Conservation (phyloP, 805 yeast genomes). For the Kuraishia floccosa region DNA sequence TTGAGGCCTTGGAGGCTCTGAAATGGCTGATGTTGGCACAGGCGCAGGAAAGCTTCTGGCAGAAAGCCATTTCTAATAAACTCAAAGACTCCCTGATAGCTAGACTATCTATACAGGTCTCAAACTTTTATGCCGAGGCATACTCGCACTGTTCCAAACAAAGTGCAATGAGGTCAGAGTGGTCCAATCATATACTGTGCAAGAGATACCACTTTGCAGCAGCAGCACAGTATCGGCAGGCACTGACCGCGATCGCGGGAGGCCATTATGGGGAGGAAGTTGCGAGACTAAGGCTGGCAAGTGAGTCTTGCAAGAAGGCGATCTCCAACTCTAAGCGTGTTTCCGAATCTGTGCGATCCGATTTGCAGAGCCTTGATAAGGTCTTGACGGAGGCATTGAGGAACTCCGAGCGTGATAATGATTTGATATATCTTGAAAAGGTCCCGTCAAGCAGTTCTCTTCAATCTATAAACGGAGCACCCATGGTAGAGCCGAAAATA, state of each 20-base stretch:
- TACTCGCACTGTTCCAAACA: slow-evolving; percentile 30
- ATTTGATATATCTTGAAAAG: slow-evolving; percentile 58
- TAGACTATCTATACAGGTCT: slow-evolving; percentile 51
- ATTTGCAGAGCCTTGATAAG: slow-evolving; percentile 35
- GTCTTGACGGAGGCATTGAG: slow-evolving; percentile 32
- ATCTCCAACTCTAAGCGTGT: slow-evolving; percentile 28
- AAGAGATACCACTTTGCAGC: slow-evolving; percentile 61
- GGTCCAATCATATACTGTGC: slow-evolving; percentile 49
- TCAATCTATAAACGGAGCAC: slow-evolving; percentile 31
- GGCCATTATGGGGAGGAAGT: slow-evolving; percentile 66
- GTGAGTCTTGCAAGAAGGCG: slow-evolving; percentile 23
- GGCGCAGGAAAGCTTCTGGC: slow-evolving; percentile 85
- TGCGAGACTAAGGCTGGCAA: slow-evolving; percentile 37
- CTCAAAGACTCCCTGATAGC: slow-evolving; percentile 53
- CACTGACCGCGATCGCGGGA: slow-evolving; percentile 33
- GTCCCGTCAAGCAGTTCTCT: slow-evolving; percentile 38
- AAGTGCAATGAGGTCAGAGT: slow-evolving; percentile 27
- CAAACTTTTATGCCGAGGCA: slow-evolving; percentile 42
- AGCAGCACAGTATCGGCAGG: slow-evolving; percentile 55
- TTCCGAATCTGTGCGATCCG: slow-evolving; percentile 31
- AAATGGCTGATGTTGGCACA: slow-evolving; percentile 57
- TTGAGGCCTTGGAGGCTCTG: slow-evolving; percentile 38
- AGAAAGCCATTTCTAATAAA: slow-evolving; percentile 40
- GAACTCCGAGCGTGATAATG: slow-evolving; percentile 68
- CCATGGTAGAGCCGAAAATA: slow-evolving; percentile 41